Evolutionary conservation across 208 protist species (phyloP).

Genomic region (Leishmania martiniquensis): DNA sequence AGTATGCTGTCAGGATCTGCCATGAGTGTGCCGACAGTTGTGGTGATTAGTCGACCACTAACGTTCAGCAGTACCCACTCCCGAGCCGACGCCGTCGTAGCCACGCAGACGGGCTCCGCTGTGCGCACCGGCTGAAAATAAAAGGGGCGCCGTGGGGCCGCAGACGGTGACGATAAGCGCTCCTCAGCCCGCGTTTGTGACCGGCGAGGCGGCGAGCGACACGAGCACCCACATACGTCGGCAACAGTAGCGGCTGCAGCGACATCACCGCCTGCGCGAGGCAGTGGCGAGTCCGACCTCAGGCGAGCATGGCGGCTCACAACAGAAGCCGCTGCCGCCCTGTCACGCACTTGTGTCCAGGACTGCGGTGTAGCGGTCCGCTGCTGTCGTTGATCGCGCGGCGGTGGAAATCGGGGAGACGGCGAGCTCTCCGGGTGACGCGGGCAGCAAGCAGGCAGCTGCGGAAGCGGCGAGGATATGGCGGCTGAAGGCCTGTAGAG

Average conservation of each 20-base stretch:
- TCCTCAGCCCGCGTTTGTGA: neutral
- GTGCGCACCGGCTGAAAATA: slow-evolving; percentile 18
- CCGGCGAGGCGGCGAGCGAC: no score
- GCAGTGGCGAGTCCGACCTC: neutral
- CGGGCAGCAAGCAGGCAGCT: neutral
- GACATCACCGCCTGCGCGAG: neutral
- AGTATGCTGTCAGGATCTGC: slow-evolving; percentile 67
- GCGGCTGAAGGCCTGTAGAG: neutral
- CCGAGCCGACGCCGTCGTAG: slow-evolving; percentile 21
- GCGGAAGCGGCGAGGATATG: neutral
- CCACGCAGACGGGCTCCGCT: slow-evolving; percentile 25
- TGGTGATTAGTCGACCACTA: slow-evolving; percentile 74
- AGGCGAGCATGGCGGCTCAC: neutral
- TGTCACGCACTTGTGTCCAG: neutral
- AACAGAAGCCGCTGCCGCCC: neutral
- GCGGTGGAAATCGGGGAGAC: neutral
- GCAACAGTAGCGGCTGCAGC: neutral
- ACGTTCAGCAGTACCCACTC: slow-evolving; percentile 87
- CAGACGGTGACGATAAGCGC: neutral
- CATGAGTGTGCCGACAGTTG: slow-evolving; percentile 76
- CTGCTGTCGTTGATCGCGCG: neutral
- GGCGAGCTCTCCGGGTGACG: neutral
- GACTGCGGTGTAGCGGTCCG: neutral
- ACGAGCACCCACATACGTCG: neutral
- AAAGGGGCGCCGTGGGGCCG: neutral